Evolutionary conservation across 1,284 basidiomycete genomes (phyloP), one percentile per base, ranked within the genome.

Genomic region (Heimioporus retisporus): DNA sequence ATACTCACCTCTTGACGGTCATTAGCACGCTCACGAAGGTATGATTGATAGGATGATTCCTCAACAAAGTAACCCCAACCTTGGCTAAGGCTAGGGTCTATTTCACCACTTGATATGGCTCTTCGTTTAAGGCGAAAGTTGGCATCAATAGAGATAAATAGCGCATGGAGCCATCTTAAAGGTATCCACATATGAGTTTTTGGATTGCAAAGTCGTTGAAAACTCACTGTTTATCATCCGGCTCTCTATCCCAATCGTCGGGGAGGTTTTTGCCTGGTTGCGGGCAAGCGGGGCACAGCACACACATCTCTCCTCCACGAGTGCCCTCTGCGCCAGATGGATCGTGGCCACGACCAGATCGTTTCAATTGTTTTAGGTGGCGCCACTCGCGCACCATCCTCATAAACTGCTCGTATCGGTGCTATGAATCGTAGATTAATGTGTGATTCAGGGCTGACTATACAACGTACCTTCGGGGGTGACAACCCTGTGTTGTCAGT

Each of bases 281-380:
- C 1, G 63, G 63, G 16, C 66, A 67, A 2, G 66, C 60, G 11
- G 60, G 66, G 23, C 66, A 67, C 0, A 67, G 13, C 2, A 67
- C 40, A 0, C 18, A 28, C 63, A 67, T 6, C 55, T 18, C 0
- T 56, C 63, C 25, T 55, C 55, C 6, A 35, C 14, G 2, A n/a
- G 61, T 64, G 16, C 6, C 2, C 6, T 60, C 42, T 3, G 40
- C 19, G 2, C 61, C 61, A 4, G 10, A 3, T 2, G 61, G 54
- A n/a, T 53, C 54, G n/a, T 63, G 58, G 2, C 53, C 54, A 0
- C 28, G 28, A 0, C 65, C 60, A 3, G 56, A 42, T 4, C 70
- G 54, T 60, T 74, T 75, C 44, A 74, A 50, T 40, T 64, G 42
- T 51, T 72, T 73, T 2, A 67, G n/a, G 8, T 68, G 61, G 0